These are phyloP conservation scores for Coniella lustricola DNA, from an alignment of 2,329 filamentous ascomycete species.

Conservation along the genomic window DNA sequence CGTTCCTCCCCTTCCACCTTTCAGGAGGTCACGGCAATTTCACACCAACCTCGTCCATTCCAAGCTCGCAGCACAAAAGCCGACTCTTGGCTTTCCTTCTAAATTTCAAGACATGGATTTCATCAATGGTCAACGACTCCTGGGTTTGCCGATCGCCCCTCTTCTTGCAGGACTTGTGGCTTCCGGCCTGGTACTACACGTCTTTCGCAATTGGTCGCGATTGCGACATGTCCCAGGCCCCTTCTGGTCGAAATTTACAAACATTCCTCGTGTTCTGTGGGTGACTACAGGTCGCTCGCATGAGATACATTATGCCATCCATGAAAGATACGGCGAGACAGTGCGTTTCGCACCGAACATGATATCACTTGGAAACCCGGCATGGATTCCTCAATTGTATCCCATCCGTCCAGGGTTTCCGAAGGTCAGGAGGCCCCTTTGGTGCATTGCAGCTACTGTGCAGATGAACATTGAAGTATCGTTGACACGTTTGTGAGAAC, in stretches of 20 bases:
- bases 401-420: slow-evolving; percentile 19
- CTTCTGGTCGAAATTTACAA: slow-evolving; percentile 16
- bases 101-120: no score
- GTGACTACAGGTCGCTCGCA: slow-evolving; percentile 18
- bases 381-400: slow-evolving; percentile 18
- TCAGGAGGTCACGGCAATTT: no score
- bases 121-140: background rate
- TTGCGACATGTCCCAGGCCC: slow-evolving; percentile 21
- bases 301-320: slow-evolving; percentile 22
- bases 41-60: no score
- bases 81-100: no score
- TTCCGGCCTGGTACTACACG: background rate
- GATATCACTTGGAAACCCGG: slow-evolving; percentile 37
- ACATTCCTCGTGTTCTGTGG: slow-evolving; percentile 18
- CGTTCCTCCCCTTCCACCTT: no score
- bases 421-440: slow-evolving; percentile 14
- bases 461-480: no score
- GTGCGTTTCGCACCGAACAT: slow-evolving; percentile 43
- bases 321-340: slow-evolving; percentile 38
- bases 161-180: background rate
- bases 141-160: background rate
- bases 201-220: slow-evolving; percentile 12
- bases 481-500: background rate
- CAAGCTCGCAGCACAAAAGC: no score
- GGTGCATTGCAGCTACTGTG: no score